A percentile compares a stretch with the other conserved stretches of the same genome.
phyloP scores from a whole-genome alignment of 495 filamentous ascomycete species.

The Aspergillus funiculosus region DNA sequence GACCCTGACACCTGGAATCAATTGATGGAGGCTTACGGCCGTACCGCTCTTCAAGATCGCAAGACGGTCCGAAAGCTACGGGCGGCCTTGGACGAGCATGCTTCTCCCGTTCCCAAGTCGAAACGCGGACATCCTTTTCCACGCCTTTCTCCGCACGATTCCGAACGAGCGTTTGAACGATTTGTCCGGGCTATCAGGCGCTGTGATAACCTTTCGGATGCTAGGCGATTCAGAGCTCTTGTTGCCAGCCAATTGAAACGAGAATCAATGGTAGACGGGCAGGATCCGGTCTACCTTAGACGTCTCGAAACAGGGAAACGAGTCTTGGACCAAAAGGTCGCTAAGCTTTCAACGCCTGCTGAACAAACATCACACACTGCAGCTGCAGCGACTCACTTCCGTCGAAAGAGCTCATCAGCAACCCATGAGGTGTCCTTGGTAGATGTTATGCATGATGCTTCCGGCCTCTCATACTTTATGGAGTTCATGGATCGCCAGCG shows the following conservation, averaged over 20 bases:
- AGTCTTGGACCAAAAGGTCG: constrained; percentile 83
- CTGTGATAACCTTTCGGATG: constrained; percentile 89
- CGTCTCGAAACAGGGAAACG: constrained; percentile 87
- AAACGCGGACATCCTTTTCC: constrained; percentile 60
- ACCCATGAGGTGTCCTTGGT: constrained; percentile 66
- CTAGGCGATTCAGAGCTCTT: constrained; percentile 83
- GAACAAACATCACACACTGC: constrained; percentile 36
- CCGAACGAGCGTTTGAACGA: constrained; percentile 86
- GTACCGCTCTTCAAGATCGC: constrained; percentile 84
- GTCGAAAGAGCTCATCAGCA: constrained; percentile 42
- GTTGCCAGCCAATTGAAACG: constrained; percentile 87
- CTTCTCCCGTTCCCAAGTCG: constrained; percentile 70
- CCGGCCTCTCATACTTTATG: constrained; percentile 97
- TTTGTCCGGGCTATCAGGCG: constrained; percentile 87
- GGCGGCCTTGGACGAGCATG: constrained; percentile 91
- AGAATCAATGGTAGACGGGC: constrained; percentile 69
- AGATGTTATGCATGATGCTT: constrained; percentile 79
- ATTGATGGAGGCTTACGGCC: constrained; percentile 82
- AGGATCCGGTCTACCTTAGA: constrained; percentile 79
- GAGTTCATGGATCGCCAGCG: constrained; percentile 95
- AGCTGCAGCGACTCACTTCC: constrained; percentile 33
- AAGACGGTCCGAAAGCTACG: constrained; percentile 92
- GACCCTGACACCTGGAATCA: constrained; percentile 98
- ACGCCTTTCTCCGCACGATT: constrained; percentile 61
- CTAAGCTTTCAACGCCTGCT: constrained; percentile 66